Base-by-base conservation (phyloP, 306 rosid species). In the Alnus rubra region DNA sequence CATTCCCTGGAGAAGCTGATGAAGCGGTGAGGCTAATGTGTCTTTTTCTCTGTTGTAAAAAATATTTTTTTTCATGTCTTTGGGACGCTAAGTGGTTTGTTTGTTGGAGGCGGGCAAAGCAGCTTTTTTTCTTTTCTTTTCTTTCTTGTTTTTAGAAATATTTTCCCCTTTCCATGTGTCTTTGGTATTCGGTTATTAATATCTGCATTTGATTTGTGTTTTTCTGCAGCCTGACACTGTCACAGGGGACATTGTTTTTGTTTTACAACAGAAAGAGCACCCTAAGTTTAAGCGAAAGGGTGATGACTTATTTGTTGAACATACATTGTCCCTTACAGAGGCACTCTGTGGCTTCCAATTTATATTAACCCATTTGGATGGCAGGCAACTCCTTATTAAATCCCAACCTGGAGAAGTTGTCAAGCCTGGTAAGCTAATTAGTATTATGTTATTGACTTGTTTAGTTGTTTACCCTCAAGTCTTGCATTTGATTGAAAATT, bases 1-100 rank as follows among this genome's bases (percentile, higher is more conserved):
- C 96, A 69, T 94, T 94, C 90, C 97, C 96, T 33, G 97, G 98
- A 4, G 97, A 92, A 92, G 98, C 98, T 44, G 98, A 94, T 85
- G 97, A 94, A 87, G 97, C 98, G 83, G 97, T 94, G 77, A 74
- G 79, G 74, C 51, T 30, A 30, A 23, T 6, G 9, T 47, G 35
- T 39, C 10, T 55, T 44, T 47, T 52, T 73, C 71, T 39, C 16
- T 47, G 2, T 65, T 37, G 16, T 23, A 23, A 23, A 23, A 23
- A 23, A 23, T 7, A 7, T 39, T 3, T 39, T 39, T 15, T 37
- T 67, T 2, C 2, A 0, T 7, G 71, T 42, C 71, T 67, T 39
- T 18, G 50, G 28, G 42, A 16, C 4, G 14, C 71, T 16, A 39
- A 39, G 30, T 39, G 30, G 6, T 8, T 39, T 0, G 69, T 4